Conservation (phyloP, 2,329 filamentous ascomycete species). For the Cordyceps pruinosa region DNA sequence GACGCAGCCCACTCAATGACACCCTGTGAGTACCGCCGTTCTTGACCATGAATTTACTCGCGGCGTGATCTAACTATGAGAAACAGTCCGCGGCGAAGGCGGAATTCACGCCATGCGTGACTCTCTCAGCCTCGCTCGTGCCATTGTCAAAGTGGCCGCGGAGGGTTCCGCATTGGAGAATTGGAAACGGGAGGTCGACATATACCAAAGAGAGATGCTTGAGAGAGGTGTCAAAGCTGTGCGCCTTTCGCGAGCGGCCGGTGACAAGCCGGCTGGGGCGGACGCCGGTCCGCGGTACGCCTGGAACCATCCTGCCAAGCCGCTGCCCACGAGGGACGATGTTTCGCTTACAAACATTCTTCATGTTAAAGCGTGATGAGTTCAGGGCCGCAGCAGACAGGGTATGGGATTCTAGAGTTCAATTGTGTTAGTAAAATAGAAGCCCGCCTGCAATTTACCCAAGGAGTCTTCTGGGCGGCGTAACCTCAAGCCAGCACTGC, state of each 20-base stretch:
- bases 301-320: background rate
- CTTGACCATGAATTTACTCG: background rate
- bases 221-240: slow-evolving; percentile 21
- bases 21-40: slow-evolving; percentile 24
- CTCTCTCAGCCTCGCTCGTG: slow-evolving; percentile 19
- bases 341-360: background rate
- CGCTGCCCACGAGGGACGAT: background rate
- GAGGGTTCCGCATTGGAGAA: background rate
- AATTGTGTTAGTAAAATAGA: too few relatives aligned
- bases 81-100: slow-evolving; percentile 35
- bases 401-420: too few relatives aligned
- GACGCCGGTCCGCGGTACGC: background rate
- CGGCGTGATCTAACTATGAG: background rate
- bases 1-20: slow-evolving; percentile 33
- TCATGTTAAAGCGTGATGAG: background rate
- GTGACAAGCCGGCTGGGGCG: background rate
- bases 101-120: slow-evolving; percentile 36
- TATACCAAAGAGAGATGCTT: slow-evolving; percentile 22
- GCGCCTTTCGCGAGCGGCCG: background rate
- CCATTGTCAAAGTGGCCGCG: slow-evolving; percentile 8
- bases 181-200: background rate
- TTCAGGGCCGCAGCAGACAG: too few relatives aligned
- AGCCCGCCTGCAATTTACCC: too few relatives aligned
- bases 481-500: too few relatives aligned
- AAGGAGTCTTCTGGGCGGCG: too few relatives aligned